phyloP scores from a whole-genome alignment of 208 protist species.

The Crithidia expoeki region DNA sequence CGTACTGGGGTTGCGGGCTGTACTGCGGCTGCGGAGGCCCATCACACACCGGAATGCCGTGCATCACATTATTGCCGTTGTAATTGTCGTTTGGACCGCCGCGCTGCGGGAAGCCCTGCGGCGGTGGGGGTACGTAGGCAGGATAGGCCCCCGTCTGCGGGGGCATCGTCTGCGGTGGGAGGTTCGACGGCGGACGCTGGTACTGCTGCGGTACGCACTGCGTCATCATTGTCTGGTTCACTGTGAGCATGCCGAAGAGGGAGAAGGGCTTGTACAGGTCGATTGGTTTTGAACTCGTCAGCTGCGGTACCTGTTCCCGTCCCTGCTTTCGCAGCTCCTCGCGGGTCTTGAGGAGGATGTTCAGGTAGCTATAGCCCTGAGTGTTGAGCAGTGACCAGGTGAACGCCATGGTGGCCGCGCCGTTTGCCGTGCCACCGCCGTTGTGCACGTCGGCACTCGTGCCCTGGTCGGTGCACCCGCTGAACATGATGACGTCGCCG shows the following conservation, averaged over 20 bases:
- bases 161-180: constrained; percentile 32
- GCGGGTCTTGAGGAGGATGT: constrained; percentile 83
- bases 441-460: constrained; percentile 81
- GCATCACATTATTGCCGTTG: constrained; percentile 8
- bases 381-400: constrained; percentile 79
- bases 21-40: constrained; percentile 21
- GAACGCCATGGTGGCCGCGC: constrained; percentile 85
- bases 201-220: constrained; percentile 72
- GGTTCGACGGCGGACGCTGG: constrained; percentile 32
- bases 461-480: constrained; percentile 83
- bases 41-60: constrained; percentile 9
- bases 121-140: constrained; percentile 20
- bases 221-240: constrained; percentile 60
- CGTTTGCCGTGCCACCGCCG: constrained; percentile 54
- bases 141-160: constrained; percentile 19
- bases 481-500: constrained; percentile 91
- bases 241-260: constrained; percentile 80
- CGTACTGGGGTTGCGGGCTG: constrained; percentile 19
- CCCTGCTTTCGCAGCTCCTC: constrained; percentile 72
- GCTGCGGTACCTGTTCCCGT: constrained; percentile 87
- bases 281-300: constrained; percentile 90
- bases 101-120: constrained; percentile 16
- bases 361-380: constrained; percentile 66
- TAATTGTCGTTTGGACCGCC: not conserved
- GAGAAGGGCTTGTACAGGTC: constrained; percentile 91